These are phyloP conservation scores for Chlamydomonas reinhardtii DNA, from an alignment of 163 green algal genomes.

Conservation along the genomic window DNA sequence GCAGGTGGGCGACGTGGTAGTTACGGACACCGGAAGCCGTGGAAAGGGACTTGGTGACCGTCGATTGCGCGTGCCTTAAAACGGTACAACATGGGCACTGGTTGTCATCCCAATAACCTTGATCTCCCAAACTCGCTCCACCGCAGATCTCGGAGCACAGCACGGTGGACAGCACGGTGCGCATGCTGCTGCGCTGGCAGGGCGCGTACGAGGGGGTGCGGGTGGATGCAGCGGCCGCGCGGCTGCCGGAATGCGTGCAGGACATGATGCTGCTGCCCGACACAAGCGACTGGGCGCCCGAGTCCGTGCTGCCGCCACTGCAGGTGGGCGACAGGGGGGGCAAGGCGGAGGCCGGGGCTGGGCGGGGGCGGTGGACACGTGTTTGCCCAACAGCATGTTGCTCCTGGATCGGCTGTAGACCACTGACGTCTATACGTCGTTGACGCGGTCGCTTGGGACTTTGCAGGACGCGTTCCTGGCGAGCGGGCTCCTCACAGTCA, in stretches of 20 bases:
- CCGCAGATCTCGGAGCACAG: constrained; percentile 27
- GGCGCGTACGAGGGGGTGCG: constrained; percentile 34
- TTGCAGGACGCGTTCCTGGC: constrained; percentile 16
- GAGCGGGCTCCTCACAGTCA: constrained; percentile 11
- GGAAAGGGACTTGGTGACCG: too few species aligned
- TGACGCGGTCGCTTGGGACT: too few species aligned
- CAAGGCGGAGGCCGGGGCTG: too few species aligned
- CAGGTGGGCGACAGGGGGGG: background rate
- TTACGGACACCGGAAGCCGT: too few species aligned
- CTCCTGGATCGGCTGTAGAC: too few species aligned
- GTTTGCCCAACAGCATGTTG: too few species aligned
- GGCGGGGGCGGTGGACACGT: too few species aligned
- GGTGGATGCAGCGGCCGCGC: constrained; percentile 20
- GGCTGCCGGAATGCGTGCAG: constrained; percentile 24
- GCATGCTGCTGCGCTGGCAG: constrained; percentile 54
- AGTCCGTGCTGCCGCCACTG: constrained; percentile 31
- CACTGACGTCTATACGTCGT: too few species aligned
- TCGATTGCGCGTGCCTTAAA: too few species aligned
- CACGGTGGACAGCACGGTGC: constrained; percentile 34
- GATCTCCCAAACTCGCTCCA: background rate
- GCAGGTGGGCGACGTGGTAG: constrained; percentile 14
- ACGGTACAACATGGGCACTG: too few species aligned
- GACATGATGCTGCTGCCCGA: constrained; percentile 42
- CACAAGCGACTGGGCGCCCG: constrained; percentile 16
- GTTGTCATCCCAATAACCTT: background rate